Base-by-base conservation (phyloP, 2,329 filamentous ascomycete species). In the Orbilia ellipsospora region DNA sequence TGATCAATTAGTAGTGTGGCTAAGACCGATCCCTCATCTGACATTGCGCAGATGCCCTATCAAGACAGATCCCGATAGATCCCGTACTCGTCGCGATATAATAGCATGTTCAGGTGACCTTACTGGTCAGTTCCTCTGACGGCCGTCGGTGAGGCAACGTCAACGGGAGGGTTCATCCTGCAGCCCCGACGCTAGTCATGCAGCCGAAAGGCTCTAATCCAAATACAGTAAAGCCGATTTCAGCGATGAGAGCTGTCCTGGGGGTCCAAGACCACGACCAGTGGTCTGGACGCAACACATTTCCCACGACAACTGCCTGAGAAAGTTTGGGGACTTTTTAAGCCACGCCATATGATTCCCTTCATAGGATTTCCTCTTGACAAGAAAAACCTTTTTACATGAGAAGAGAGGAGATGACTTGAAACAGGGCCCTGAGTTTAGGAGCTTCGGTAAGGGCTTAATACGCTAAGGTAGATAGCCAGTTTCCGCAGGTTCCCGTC, bases 231-330 rank as follows among this genome's bases (percentile, higher is more conserved):
- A 55, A 15, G 52, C 26, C 20, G 6, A 31, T 55, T 23, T n/a
- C 1, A 18, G 48, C 10, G 18, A 23, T 23, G 23, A n/a, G 23
- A 23, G 23, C 23, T 23, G 31, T 36, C 31, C 31, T 36, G 31
- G 31, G 31, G 31, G 5, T 36, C 31, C 10, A 7, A 36, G 31
- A 36, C 31, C 31, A 36, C 31, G 31, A 36, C 12, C 48, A 20
- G 48, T 12, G 28, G 52, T 55, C 52, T 55, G 13, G 52, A 20
- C 20, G 26, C 52, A 55, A 55, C 52, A 55, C 52, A 55, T 55
- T 55, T 55, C 26, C 8, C 6, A 55, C 52, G 13, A 55, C 52
- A 31, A 3, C 12, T n/a, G 13, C 12, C 15, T 20, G n/a, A 15
- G 8, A 10, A 52, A 2, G 6, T 52, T 23, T 23, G 15, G 44